A percentile compares a stretch with the other conserved stretches of the same genome.
phyloP scores from a whole-genome alignment of 108 stramenopile species.

The Skeletonema potamos region DNA sequence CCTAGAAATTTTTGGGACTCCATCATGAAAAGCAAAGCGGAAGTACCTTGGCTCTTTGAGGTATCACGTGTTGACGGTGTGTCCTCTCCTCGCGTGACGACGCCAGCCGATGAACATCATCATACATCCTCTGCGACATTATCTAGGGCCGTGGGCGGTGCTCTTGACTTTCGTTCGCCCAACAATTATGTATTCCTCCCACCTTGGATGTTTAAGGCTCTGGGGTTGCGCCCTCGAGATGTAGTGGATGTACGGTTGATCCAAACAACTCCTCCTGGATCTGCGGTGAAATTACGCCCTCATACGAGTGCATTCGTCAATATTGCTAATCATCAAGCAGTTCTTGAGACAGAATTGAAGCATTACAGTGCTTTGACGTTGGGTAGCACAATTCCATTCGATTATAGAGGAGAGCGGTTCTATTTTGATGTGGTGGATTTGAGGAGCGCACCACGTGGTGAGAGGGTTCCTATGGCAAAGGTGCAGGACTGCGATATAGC shows the following conservation, averaged over 20 bases:
- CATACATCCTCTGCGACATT: conserved; percentile 37
- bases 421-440: conserved; percentile 90
- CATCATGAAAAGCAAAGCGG: conserved; percentile 65
- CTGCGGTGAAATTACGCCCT: conserved; percentile 78
- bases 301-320: conserved; percentile 65
- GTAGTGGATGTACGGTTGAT: conserved; percentile 74
- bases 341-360: conserved; percentile 88
- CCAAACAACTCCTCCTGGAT: conserved; percentile 63
- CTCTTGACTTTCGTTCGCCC: conserved; percentile 93
- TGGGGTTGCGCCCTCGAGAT: conserved; percentile 79
- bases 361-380: conserved; percentile 75
- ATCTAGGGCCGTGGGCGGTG: conserved; percentile 69
- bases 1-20: conserved; percentile 73
- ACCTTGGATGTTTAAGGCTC: conserved; percentile 86
- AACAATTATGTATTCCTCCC: conserved; percentile 86
- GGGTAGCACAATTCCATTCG: conserved; percentile 84
- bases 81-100: conserved; percentile 49
- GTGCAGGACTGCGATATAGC: conserved; percentile 91
- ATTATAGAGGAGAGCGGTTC: conserved; percentile 78
- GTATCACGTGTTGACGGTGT: conserved; percentile 74
- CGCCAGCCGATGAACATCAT: conserved; percentile 51
- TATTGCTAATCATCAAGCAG: conserved; percentile 85
- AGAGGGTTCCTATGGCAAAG: conserved; percentile 70
- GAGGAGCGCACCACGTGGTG: conserved; percentile 81
- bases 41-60: conserved; percentile 87